phyloP scores from a whole-genome alignment of 169 alveolate genomes.

The Babesia bovis region DNA sequence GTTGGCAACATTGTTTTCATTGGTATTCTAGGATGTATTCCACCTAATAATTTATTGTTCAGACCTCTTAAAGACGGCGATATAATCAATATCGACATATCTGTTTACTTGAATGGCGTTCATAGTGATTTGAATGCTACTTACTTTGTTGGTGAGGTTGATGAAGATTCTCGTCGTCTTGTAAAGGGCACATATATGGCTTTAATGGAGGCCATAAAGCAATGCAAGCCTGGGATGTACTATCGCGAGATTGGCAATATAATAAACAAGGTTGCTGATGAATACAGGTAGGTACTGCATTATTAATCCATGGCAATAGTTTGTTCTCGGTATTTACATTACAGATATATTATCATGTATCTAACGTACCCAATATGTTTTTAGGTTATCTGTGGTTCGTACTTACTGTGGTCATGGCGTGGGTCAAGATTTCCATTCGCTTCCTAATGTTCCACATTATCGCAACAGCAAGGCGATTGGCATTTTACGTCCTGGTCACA shows the following conservation, averaged over 20 bases:
- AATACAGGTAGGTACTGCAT: constrained; percentile 58
- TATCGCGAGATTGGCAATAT: constrained; percentile 95
- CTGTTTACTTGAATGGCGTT: constrained; percentile 92
- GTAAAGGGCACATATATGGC: constrained; percentile 90
- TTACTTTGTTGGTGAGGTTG: constrained; percentile 92
- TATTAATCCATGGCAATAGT: background rate
- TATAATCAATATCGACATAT: constrained; percentile 92
- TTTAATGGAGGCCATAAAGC: constrained; percentile 82
- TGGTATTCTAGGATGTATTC: too few species aligned
- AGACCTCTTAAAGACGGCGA: constrained; percentile 94
- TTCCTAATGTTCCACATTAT: constrained; percentile 97
- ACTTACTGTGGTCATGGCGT: constrained; percentile 98
- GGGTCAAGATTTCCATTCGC: constrained; percentile 95
- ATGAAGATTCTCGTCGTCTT: constrained; percentile 82
- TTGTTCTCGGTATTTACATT: too few species aligned
- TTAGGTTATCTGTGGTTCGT: constrained; percentile 81
- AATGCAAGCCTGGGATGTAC: constrained; percentile 96
- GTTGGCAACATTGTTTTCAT: too few species aligned
- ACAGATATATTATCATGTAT: too few species aligned
- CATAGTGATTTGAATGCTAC: constrained; percentile 97
- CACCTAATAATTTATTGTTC: too few species aligned
- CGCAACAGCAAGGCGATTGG: constrained; percentile 94
- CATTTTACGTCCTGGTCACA: constrained; percentile 93
- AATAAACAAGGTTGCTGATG: constrained; percentile 84
- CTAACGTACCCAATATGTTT: too few species aligned